Conservation (phyloP, 805 yeast species). For the Nakazawaea peltata region DNA sequence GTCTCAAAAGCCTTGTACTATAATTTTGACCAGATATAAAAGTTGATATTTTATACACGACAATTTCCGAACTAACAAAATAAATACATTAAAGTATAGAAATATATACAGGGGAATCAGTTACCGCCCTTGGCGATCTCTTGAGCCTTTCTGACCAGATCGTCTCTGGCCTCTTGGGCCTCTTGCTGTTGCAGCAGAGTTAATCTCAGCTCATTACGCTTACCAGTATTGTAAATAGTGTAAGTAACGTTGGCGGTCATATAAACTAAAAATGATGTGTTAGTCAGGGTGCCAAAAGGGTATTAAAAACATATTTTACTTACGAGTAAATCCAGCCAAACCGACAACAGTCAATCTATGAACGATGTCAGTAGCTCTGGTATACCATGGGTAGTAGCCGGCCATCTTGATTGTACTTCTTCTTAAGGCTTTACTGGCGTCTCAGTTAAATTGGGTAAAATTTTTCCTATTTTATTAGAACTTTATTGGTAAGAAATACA, state of each 20-base stretch:
- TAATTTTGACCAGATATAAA: no score
- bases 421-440: no score
- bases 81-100: no score
- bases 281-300: not conserved
- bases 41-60: no score
- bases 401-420: conserved; percentile 27
- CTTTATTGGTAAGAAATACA: no score
- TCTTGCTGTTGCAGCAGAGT: conserved; percentile 10
- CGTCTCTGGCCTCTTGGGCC: conserved; percentile 4
- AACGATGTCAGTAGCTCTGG: conserved; percentile 59
- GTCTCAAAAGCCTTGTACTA: no score
- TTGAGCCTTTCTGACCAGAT: conserved; percentile 8
- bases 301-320: not conserved
- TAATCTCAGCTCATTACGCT: conserved; percentile 37
- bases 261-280: conserved; percentile 21
- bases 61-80: not conserved
- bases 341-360: conserved; percentile 69
- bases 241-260: conserved; percentile 44
- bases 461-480: not conserved
- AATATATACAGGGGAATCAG: no score
- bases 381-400: conserved; percentile 64
- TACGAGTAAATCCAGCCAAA: conserved; percentile 42
- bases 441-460: not conserved
- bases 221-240: conserved; percentile 45
- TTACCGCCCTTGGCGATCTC: conserved; percentile 7